A percentile compares a stretch with the other conserved stretches of the same genome.
Evolutionary conservation across 2,329 filamentous ascomycete genomes (phyloP).

Genomic region (Neonectria punicea): DNA sequence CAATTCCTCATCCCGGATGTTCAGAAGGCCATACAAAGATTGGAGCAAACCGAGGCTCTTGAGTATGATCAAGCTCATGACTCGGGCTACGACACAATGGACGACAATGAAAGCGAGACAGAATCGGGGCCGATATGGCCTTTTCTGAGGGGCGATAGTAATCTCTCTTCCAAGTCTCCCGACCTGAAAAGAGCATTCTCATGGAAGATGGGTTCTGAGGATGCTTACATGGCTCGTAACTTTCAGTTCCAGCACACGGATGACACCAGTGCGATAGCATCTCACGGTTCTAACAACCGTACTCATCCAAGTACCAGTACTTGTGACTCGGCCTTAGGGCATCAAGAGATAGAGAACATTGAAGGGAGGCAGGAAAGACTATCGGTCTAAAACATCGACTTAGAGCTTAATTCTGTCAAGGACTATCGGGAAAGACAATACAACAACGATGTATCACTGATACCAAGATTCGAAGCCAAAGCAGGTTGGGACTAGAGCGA

Average conservation of each 20-base stretch:
- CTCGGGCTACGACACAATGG: constrained; percentile 5
- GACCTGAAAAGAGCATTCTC: background rate
- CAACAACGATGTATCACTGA: background rate
- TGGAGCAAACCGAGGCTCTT: background rate
- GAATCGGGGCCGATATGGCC: background rate
- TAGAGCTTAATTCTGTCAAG: background rate
- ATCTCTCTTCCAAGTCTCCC: too few relatives aligned
- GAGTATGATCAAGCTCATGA: background rate
- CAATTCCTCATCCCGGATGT: background rate
- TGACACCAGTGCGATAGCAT: background rate
- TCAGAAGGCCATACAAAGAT: background rate
- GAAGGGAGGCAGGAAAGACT: background rate
- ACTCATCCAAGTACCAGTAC: background rate
- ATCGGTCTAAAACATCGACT: background rate
- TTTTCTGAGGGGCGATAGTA: background rate
- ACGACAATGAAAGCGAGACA: background rate
- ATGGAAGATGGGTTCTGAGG: background rate
- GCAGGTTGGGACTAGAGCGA: background rate
- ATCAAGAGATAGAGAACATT: background rate
- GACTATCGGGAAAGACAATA: too few relatives aligned
- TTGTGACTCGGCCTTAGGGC: background rate
- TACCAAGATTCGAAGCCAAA: background rate
- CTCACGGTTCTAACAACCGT: background rate
- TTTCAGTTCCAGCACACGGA: background rate
- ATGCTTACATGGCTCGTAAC: background rate